Evolutionary conservation across 495 filamentous ascomycete species (phyloP), one percentile per base, ranked within the genome.

Genomic region (Achaetomiella virescens): DNA sequence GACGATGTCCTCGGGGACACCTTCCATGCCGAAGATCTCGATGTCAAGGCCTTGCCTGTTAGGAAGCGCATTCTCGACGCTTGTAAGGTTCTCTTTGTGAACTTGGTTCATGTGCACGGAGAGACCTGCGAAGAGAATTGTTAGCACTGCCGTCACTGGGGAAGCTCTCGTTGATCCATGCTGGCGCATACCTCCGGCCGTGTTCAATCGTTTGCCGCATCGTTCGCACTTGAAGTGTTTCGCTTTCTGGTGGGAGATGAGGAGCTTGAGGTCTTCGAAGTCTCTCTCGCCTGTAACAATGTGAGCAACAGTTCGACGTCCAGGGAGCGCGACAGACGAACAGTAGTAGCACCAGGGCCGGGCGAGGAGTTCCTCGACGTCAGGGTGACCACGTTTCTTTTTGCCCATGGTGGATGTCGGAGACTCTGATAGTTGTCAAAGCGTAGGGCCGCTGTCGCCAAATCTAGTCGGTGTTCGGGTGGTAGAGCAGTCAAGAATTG

Each of bases 311-410:
- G 22, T 36, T 20, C 15, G 17, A 11, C 1, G 29, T 25, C 0
- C 1, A n/a, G n/a, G 44, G 21, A 37, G 17, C 9, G 17, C 24
- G 38, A 50, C n/a, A 25, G 29, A 61, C 76, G 43, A 62, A 81
- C 93, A 98, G 74, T 98, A 98, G 72, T 96, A 98, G 76, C 93
- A 98, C 91, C 91, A 97, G 37, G 93, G 88, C 43, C 92, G 85
- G 53, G 78, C 78, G 27, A 97, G 78, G 47, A 96, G 76, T 74
- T 97, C 90, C 66, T 97, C 87, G 62, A 96, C 70, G 58, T 89
- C 84, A 43, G 91, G 91, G 65, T 88, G 85, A 57, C 82, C 81
- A 68, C 88, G 84, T 76, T 90, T 93, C 73, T 88, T 88, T 72
- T 95, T 96, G 57, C 84, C 87, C 85, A 93, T 95, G 48, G 20